Evolutionary conservation across 257 asterid genomes (phyloP).

Genomic region (Rauvolfia tetraphylla): DNA sequence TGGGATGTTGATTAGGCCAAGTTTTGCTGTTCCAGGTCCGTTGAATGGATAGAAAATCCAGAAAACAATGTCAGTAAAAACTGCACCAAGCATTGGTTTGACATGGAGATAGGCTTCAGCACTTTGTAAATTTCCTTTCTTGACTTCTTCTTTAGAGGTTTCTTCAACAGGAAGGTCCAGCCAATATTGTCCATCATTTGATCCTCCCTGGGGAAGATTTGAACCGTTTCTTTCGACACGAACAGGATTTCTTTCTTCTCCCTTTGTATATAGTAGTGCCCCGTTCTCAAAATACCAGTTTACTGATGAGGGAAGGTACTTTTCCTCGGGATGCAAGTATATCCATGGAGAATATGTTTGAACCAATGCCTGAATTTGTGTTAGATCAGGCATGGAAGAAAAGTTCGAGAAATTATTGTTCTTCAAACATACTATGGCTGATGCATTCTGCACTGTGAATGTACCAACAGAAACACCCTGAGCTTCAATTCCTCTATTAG

Average conservation of each 20-base stretch:
- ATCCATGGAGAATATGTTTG: conserved; percentile 51
- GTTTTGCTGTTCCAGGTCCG: neutral
- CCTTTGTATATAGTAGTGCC: neutral
- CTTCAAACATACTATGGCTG: conserved; percentile 55
- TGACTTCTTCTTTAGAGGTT: neutral
- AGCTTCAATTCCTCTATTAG: conserved; percentile 18
- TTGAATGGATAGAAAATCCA: conserved; percentile 17
- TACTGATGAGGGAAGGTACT: conserved; percentile 62
- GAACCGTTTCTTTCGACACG: neutral
- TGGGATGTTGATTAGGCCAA: neutral
- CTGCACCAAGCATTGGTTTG: conserved; percentile 12
- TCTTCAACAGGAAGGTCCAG: conserved; percentile 7
- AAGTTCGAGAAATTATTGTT: conserved; percentile 36
- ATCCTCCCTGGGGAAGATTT: conserved; percentile 17
- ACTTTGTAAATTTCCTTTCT: conserved; percentile 5
- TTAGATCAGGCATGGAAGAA: conserved; percentile 41
- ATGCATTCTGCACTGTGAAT: conserved; percentile 25
- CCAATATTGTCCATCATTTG: conserved; percentile 16
- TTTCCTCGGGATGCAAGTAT: conserved; percentile 64
- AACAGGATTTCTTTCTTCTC: neutral
- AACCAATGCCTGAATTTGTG: conserved; percentile 41
- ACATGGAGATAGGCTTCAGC: conserved; percentile 5
- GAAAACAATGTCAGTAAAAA: conserved; percentile 7
- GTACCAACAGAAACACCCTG: conserved; percentile 46
- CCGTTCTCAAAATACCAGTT: conserved; percentile 23